These are phyloP conservation scores for Kwoniella bestiolae DNA, from an alignment of 768 basidiomycete genomes.

Conservation along the genomic window DNA sequence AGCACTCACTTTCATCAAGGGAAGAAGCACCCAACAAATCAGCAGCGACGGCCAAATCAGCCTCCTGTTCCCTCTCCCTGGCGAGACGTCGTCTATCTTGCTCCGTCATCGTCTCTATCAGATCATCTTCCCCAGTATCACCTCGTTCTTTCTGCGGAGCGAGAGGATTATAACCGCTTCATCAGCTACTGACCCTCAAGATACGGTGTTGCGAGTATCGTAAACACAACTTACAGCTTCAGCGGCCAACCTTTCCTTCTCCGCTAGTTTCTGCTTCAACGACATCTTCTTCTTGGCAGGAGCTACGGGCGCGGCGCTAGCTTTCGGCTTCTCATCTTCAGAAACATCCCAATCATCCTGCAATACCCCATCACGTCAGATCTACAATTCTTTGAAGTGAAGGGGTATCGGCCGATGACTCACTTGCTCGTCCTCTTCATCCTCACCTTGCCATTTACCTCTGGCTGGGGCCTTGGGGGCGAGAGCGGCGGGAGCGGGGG, in stretches of 20 bases:
- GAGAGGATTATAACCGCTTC: too few relatives aligned
- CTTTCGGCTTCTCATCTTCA: constrained; percentile 65
- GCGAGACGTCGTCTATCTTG: constrained; percentile 71
- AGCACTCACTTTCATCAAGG: constrained; percentile 54
- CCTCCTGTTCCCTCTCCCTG: constrained; percentile 78
- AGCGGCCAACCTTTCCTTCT: constrained; percentile 81
- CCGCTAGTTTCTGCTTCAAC: constrained; percentile 86
- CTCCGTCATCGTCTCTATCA: constrained; percentile 56
- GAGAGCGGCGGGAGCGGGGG: constrained; percentile 40
- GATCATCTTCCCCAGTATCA: constrained; percentile 40
- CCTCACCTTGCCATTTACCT: constrained; percentile 87
- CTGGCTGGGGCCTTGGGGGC: constrained; percentile 56
- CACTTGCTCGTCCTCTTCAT: constrained; percentile 80
- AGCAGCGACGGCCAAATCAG: constrained; percentile 83
- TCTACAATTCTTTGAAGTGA: too few relatives aligned
- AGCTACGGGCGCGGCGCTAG: constrained; percentile 60
- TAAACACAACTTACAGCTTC: constrained; percentile 48
- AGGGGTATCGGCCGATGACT: constrained; percentile 51
- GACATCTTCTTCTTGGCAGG: constrained; percentile 91
- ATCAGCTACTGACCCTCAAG: neutral
- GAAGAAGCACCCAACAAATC: constrained; percentile 76
- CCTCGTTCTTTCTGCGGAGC: constrained; percentile 8
- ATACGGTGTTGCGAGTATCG: neutral
- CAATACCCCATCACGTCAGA: too few relatives aligned
- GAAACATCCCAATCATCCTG: constrained; percentile 97